Conservation (phyloP, 306 rosid genomes). For the Notholithocarpus densiflorus region DNA sequence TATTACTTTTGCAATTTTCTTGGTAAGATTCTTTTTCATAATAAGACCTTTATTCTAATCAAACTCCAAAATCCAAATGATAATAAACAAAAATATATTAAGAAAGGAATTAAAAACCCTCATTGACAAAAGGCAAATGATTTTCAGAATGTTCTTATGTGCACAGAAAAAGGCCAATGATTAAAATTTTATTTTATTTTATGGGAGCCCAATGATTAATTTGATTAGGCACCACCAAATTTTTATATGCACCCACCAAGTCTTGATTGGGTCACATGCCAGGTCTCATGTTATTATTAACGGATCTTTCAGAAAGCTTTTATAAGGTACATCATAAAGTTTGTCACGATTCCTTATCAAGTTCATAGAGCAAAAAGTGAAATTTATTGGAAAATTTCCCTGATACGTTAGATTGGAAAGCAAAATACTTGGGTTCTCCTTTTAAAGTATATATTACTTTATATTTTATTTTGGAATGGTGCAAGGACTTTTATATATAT, state of each 20-base stretch:
- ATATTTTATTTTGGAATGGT: too few relatives aligned
- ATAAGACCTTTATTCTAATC: conserved; percentile 1
- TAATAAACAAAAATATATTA: background rate
- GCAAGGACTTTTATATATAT: too few relatives aligned
- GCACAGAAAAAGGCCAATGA: conserved; percentile 26
- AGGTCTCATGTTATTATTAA: conserved; percentile 28
- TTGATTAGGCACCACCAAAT: conserved; percentile 36
- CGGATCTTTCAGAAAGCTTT: background rate
- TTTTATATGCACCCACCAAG: conserved; percentile 23
- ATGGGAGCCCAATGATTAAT: conserved; percentile 34
- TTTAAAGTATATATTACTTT: too few relatives aligned
- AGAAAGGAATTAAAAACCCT: background rate
- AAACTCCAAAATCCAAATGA: background rate
- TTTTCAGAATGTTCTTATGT: conserved; percentile 19
- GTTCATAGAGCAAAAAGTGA: too few relatives aligned
- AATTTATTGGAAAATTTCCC: too few relatives aligned
- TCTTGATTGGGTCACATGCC: conserved; percentile 58
- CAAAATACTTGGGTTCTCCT: too few relatives aligned
- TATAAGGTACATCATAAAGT: background rate
- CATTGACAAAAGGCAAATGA: conserved; percentile 15
- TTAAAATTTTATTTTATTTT: conserved; percentile 15
- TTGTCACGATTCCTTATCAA: background rate
- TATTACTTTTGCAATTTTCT: conserved; percentile 11
- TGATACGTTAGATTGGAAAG: too few relatives aligned
- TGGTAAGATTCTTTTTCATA: conserved; percentile 35